Evolutionary conservation across 768 basidiomycete genomes (phyloP), one percentile per base, ranked within the genome.

Genomic region (Auricularia cornea): DNA sequence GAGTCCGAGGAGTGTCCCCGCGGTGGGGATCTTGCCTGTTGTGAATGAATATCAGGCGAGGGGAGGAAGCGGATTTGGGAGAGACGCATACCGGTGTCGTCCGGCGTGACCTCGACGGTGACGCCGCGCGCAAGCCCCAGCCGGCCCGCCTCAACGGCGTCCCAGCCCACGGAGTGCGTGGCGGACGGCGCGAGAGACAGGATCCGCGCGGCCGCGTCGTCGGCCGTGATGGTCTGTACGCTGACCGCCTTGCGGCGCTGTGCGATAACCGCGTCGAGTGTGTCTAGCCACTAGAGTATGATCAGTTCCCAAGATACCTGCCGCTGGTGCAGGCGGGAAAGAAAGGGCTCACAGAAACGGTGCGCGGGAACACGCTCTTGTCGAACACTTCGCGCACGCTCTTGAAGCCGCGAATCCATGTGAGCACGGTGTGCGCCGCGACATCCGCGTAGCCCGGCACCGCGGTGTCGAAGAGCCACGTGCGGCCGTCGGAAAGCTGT

Each of bases 391-490:
- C 67, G 41, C 73, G 68, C 23, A 76, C 70, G 11, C 71, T 70
- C 32, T 66, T 74, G 69, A 81, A 78, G 14, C 59, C 51, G 32
- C 71, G 72, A 33, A 76, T 68, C 84, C 84, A 86, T 6, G 70
- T 68, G 64, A 80, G 72, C 3, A 81, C 68, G 65, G 83, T 82
- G 64, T 84, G 79, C 8, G 81, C 74, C 2, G 81, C 78, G 35
- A 85, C 70, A 68, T 87, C 85, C 5, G 79, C 81, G 28, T 84
- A 71, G 48, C 80, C 76, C 10, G 84, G 83, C 0, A 72, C 63
- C 62, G 79, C 79, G 1, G 84, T 84, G 65, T 84, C 77, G 63
- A 85, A 79, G 10, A 85, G 73, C 83, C 84, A 87, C 68, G 81
- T 78, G 2, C 84, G 77, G 28, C 76, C 81, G 68, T 85, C 83